Conservation (phyloP, 2,329 filamentous ascomycete species). For the Cytospora paraplurivora region DNA sequence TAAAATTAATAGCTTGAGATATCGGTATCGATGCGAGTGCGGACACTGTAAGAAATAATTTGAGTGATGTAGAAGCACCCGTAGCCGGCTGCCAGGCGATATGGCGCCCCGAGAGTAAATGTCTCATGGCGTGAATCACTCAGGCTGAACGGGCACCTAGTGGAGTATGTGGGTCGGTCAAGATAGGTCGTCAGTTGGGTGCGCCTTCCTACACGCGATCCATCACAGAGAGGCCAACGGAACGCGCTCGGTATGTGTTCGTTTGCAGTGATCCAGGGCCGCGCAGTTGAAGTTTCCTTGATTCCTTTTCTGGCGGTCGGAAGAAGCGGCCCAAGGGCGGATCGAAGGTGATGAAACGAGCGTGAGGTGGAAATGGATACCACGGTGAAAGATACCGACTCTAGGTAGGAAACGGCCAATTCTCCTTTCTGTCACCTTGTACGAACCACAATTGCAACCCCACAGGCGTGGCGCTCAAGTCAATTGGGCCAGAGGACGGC, state of each 20-base stretch:
- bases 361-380: constrained; percentile 17
- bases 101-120: constrained; percentile 46
- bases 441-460: background rate
- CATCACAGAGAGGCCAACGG: constrained; percentile 22
- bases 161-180: background rate
- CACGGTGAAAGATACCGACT: constrained; percentile 4
- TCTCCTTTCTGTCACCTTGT: background rate
- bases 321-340: constrained; percentile 3
- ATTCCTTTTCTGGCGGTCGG: background rate
- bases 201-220: constrained; percentile 22
- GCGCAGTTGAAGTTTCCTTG: background rate
- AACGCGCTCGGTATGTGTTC: constrained; percentile 6
- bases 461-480: background rate
- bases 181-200: background rate
- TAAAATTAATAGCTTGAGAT: constrained; percentile 59
- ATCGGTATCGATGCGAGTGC: constrained; percentile 43
- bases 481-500: background rate
- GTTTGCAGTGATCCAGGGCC: background rate
- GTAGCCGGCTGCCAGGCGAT: constrained; percentile 41
- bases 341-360: constrained; percentile 15
- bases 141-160: constrained; percentile 6
- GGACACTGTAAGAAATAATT: constrained; percentile 37
- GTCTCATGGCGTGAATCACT: constrained; percentile 48
- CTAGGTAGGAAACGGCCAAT: background rate
- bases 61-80: constrained; percentile 31